Evolutionary conservation across 2,329 filamentous ascomycete species (phyloP), one percentile per base, ranked within the genome.

Genomic region (Penicillium sp.): DNA sequence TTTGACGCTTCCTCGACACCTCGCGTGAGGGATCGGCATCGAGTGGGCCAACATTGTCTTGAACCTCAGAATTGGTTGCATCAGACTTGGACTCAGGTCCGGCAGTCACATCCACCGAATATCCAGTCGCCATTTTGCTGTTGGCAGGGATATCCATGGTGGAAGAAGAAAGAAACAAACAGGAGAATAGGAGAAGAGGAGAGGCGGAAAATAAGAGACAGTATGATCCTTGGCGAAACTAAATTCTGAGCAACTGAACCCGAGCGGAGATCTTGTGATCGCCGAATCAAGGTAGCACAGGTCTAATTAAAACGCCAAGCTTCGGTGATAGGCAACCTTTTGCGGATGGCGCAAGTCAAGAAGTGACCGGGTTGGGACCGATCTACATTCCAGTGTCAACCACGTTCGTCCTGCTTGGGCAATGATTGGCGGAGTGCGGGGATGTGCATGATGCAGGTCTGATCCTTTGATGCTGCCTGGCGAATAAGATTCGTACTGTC

Each of bases 1-100:
- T 68, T 58, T 70, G 67, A 27, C 58, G 57, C 42, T 62, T 66
- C 52, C 24, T 55, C 9, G 65, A 60, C 10, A 61, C 66, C 37
- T 56, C 42, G 22, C 27, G 44, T 35, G 60, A 61, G 27, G 54
- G 55, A 27, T 55, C 59, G 7, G 46, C 35, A 4, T 56, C 49
- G 24, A 35, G 19, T 42, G 19, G n/a, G n/a, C 19, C 33, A 33
- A 22, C 7, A 21, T 27, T 31, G 6, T 58, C 53, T 14, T 52
- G 19, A 35, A 49, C 37, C 47, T 57, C 50, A 9, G 54, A 14
- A n/a, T 47, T 52, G 19, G 37, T 26, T 24, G 37, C 33, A 29
- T 22, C 24, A 19, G 10, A 42, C 21, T 50, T 42, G 24, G 47
- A 35, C 19, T 49, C 50, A 7, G 33, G 11, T 16, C 44, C 47